Conservation (phyloP, 2,329 filamentous ascomycete species). For the Fusarium annulatum region DNA sequence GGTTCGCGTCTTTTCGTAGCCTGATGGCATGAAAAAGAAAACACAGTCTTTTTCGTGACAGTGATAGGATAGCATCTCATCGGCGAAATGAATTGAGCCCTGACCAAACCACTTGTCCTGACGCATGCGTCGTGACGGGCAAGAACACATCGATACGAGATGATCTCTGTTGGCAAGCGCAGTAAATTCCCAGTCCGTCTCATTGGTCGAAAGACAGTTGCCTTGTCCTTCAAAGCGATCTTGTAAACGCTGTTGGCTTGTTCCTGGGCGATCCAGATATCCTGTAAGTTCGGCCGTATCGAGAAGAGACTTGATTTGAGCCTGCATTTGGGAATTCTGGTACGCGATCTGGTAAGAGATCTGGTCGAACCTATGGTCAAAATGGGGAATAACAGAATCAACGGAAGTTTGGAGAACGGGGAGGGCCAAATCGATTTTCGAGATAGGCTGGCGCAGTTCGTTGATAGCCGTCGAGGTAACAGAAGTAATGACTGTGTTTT, state of each 20-base stretch:
- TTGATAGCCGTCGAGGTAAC: accelerated
- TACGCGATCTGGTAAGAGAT: not conserved
- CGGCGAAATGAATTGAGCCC: accelerated
- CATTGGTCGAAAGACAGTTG: accelerated
- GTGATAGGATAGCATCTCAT: accelerated
- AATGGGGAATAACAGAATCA: not conserved
- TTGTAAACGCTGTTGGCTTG: accelerated
- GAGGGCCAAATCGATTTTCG: not conserved
- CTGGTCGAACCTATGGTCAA: not conserved
- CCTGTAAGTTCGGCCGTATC: not conserved
- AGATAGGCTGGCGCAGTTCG: accelerated
- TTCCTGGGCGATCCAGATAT: accelerated
- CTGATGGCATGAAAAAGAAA: accelerated
- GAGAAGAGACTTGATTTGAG: not conserved
- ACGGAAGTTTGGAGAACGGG: not conserved
- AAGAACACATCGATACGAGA: not conserved
- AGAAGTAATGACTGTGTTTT: accelerated
- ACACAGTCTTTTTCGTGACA: not conserved
- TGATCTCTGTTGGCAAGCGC: accelerated
- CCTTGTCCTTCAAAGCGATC: accelerated
- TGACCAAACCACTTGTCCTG: accelerated
- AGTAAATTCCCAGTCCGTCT: accelerated
- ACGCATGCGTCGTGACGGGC: not conserved
- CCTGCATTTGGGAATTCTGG: not conserved
- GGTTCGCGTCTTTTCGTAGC: accelerated